Conservation (phyloP, 208 protist genomes). For the Leishmania major region DNA sequence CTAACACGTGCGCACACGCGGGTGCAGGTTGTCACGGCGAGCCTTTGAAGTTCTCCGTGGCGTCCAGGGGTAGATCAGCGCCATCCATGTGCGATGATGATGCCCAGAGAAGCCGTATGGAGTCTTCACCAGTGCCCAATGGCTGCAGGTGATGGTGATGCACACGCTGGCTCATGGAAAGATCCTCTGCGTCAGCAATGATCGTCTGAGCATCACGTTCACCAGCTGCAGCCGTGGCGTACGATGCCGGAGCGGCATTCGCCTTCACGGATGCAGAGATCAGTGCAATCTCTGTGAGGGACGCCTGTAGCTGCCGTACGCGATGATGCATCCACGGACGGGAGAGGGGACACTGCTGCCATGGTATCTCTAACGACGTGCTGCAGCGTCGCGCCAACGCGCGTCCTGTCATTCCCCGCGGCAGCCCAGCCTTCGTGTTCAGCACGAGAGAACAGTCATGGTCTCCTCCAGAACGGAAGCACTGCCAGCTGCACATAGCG, state of each 20-base stretch:
- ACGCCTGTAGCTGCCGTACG: constrained; percentile 5
- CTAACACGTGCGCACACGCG: neutral
- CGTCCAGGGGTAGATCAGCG: neutral
- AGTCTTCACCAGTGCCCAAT: neutral
- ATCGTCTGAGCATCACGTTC: neutral
- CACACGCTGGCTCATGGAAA: constrained; percentile 8
- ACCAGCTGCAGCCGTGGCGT: neutral
- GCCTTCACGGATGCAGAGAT: neutral
- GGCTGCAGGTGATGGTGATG: neutral
- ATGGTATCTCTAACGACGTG: neutral
- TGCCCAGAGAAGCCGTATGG: constrained; percentile 5
- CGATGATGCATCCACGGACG: constrained; percentile 56
- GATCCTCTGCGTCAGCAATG: neutral
- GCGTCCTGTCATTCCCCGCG: constrained; percentile 48
- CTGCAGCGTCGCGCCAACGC: constrained; percentile 11
- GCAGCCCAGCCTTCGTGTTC: constrained; percentile 76
- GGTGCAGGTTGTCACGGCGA: neutral
- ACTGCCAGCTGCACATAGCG: neutral
- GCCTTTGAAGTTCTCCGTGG: neutral
- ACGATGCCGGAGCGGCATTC: neutral
- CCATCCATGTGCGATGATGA: neutral
- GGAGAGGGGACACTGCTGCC: constrained; percentile 50
- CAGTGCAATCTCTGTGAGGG: neutral
- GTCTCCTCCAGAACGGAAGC: neutral
- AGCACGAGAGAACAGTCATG: constrained; percentile 31